Conservation (phyloP, 1,139 yeast species). For the Hyphopichia fennica region DNA sequence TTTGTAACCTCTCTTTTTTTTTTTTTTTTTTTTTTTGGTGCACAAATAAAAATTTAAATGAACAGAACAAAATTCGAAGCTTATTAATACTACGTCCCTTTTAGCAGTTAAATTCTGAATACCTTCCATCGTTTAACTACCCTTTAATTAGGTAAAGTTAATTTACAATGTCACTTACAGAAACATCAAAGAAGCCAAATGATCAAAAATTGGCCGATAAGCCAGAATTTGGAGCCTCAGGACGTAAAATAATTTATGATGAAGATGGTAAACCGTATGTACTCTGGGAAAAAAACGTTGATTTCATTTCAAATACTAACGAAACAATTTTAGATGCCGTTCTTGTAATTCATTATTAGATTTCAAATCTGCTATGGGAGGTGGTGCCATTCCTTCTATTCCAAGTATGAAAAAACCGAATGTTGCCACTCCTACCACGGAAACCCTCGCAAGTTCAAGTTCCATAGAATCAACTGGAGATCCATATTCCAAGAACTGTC, state of each 20-base stretch:
- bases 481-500: slow-evolving; percentile 71
- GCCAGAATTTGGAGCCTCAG: slow-evolving; percentile 56
- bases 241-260: slow-evolving; percentile 74
- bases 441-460: slow-evolving; percentile 3
- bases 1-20: no score
- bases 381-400: background rate
- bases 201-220: slow-evolving; percentile 4
- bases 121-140: no score
- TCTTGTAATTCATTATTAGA: slow-evolving; percentile 78
- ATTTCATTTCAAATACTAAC: slow-evolving; percentile 15
- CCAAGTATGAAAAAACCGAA: background rate
- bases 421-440: slow-evolving; percentile 1
- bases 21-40: no score
- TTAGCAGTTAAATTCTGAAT: no score
- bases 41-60: no score
- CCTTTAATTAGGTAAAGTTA: no score
- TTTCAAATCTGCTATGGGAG: slow-evolving; percentile 58
- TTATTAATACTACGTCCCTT: no score
- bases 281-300: background rate
- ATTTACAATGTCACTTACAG: no score
- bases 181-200: no score
- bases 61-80: no score
- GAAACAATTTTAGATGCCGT: slow-evolving; percentile 57
- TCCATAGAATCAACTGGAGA: slow-evolving; percentile 13
- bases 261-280: slow-evolving; percentile 89